phyloP scores from a whole-genome alignment of 2,329 filamentous ascomycete genomes.

The Ascocoryne sarcoides region DNA sequence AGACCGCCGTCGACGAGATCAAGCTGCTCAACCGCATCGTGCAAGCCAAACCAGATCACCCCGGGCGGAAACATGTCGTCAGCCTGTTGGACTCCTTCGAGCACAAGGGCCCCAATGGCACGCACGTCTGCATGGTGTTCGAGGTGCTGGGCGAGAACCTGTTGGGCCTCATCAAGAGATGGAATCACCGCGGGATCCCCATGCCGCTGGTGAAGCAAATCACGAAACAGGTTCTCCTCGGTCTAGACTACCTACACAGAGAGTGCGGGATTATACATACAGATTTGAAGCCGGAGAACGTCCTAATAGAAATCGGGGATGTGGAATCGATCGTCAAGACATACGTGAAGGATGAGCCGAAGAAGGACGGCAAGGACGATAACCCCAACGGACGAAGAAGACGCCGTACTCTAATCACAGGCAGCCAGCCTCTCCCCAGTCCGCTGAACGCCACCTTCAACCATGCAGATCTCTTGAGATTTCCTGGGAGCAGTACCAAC shows the following conservation, averaged over 20 bases:
- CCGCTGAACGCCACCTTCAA: slow-evolving; percentile 89
- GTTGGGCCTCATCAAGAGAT: slow-evolving; percentile 90
- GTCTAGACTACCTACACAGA: slow-evolving; percentile 90
- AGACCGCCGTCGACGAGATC: slow-evolving; percentile 98
- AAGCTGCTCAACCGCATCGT: slow-evolving; percentile 97
- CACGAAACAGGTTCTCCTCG: slow-evolving; percentile 92
- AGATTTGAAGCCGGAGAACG: slow-evolving; percentile 94
- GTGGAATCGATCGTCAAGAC: slow-evolving; percentile 98
- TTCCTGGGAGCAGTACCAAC: slow-evolving; percentile 46
- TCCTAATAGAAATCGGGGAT: slow-evolving; percentile 96
- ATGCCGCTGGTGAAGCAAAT: slow-evolving; percentile 98
- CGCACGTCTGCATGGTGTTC: slow-evolving; percentile 98
- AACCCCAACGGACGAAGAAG: slow-evolving; percentile 86
- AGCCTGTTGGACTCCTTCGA: slow-evolving; percentile 95
- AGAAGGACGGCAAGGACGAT: slow-evolving; percentile 69
- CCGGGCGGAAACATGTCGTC: slow-evolving; percentile 89
- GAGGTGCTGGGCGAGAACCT: slow-evolving; percentile 95
- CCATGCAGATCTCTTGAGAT: slow-evolving; percentile 58
- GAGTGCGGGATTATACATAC: slow-evolving; percentile 99
- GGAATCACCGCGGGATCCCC: slow-evolving; percentile 95
- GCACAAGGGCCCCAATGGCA: slow-evolving; percentile 92
- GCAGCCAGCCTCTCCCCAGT: slow-evolving; percentile 90
- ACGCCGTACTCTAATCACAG: slow-evolving; percentile 88
- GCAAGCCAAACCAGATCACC: slow-evolving; percentile 87
- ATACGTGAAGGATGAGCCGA: slow-evolving; percentile 72